A percentile compares a stretch with the other conserved stretches of the same genome.
phyloP scores from a whole-genome alignment of 768 basidiomycete species.

The Lactarius sanguifluus region DNA sequence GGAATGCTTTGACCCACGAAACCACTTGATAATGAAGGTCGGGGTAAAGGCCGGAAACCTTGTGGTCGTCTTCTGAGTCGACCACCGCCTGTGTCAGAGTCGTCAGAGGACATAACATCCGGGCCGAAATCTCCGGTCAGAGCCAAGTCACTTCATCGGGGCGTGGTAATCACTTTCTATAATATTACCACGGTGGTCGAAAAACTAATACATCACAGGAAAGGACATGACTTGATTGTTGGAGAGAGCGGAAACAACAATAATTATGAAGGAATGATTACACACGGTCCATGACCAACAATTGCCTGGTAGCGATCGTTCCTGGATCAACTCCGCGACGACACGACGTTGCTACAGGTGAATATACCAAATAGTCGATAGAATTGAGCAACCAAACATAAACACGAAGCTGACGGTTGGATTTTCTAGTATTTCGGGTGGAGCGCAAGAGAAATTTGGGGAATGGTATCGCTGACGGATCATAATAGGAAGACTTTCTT shows the following conservation, averaged over 20 bases:
- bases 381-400: constrained; percentile 28
- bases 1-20: background rate
- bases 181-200: background rate
- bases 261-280: constrained; percentile 1
- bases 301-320: background rate
- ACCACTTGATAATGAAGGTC: background rate
- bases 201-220: background rate
- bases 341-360: background rate
- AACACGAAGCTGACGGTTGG: background rate
- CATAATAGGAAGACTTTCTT: background rate
- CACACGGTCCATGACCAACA: constrained; percentile 5
- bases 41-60: constrained; percentile 1
- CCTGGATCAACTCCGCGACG: background rate
- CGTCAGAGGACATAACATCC: constrained; percentile 12
- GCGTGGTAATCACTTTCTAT: constrained; percentile 13
- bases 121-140: background rate
- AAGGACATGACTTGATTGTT: background rate
- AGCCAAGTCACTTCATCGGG: background rate
- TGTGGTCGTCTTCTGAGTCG: constrained; percentile 10
- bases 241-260: background rate
- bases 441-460: background rate
- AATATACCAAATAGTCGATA: constrained; percentile 23
- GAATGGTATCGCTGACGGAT: constrained; percentile 21
- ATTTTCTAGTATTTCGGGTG: constrained; percentile 1
- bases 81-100: constrained; percentile 9